phyloP scores from a whole-genome alignment of 768 basidiomycete species.

The Termitomyces sp. region DNA sequence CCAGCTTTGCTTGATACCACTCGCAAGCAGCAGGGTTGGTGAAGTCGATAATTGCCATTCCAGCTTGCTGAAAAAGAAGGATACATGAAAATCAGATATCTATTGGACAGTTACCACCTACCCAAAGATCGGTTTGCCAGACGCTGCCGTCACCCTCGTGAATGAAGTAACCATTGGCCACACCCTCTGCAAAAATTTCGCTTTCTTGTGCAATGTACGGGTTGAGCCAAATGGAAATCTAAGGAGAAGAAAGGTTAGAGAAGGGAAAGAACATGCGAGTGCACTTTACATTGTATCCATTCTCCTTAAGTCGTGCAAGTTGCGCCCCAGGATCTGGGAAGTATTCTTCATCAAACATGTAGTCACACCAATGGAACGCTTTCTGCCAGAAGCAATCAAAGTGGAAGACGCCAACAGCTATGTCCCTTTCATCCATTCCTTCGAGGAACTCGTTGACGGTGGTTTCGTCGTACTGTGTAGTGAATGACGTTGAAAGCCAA shows the following conservation, averaged over 20 bases:
- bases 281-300: conserved; percentile 37
- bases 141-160: conserved; percentile 42
- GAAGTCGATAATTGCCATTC: conserved; percentile 44
- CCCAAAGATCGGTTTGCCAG: conserved; percentile 41
- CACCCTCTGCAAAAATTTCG: conserved; percentile 42
- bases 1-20: conserved; percentile 43
- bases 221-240: conserved; percentile 38
- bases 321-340: conserved; percentile 46
- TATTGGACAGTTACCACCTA: conserved; percentile 3
- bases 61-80: conserved; percentile 32
- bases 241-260: not conserved
- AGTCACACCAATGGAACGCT: conserved; percentile 38
- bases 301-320: conserved; percentile 31
- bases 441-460: conserved; percentile 44
- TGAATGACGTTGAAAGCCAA: conserved; percentile 49
- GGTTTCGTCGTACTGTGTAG: conserved; percentile 41
- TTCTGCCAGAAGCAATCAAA: conserved; percentile 46
- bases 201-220: conserved; percentile 42
- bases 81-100: not conserved
- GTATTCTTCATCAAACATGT: conserved; percentile 43
- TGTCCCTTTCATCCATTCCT: conserved; percentile 40
- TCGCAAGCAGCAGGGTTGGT: conserved; percentile 40
- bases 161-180: conserved; percentile 42
- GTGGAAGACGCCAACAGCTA: conserved; percentile 43
- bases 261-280: conserved; percentile 12